phyloP scores from a whole-genome alignment of 441 rosid genomes.

The Brassica hybrid region DNA sequence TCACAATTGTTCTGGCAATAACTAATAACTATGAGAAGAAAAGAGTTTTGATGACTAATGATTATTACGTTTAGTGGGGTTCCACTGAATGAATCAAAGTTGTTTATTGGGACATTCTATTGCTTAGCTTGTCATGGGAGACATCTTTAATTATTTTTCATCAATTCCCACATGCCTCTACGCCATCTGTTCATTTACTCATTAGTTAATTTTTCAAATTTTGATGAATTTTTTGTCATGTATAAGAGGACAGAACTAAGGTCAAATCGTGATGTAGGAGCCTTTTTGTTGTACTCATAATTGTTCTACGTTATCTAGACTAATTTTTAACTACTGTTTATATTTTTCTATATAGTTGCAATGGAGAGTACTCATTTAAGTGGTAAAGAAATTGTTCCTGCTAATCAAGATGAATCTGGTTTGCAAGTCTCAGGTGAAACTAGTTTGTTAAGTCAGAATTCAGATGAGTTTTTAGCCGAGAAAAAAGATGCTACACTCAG shows the following conservation, averaged over 20 bases:
- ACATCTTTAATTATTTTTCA: conserved; percentile 37
- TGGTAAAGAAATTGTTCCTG: no score
- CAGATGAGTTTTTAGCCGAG: background rate
- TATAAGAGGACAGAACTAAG: background rate
- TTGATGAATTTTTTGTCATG: background rate
- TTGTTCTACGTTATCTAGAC: background rate
- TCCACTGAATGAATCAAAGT: conserved; percentile 21
- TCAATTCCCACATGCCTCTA: conserved; percentile 39
- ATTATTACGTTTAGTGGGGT: background rate
- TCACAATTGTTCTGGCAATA: background rate
- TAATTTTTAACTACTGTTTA: background rate
- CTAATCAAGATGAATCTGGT: no score
- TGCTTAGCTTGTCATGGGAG: conserved; percentile 50
- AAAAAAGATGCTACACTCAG: background rate
- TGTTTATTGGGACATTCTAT: conserved; percentile 26
- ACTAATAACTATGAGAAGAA: conserved; percentile 4
- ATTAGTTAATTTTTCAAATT: background rate
- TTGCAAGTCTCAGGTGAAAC: no score
- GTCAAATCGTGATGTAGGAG: background rate
- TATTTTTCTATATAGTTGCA: no score
- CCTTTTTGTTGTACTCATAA: background rate
- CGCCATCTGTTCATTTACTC: conserved; percentile 25
- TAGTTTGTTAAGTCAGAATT: conserved; percentile 14
- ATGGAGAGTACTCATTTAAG: no score
- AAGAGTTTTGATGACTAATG: conserved; percentile 6